A percentile compares a stretch with the other conserved stretches of the same genome.
phyloP scores from a whole-genome alignment of 1,284 basidiomycete species.

The Thecaphora thlaspeos region DNA sequence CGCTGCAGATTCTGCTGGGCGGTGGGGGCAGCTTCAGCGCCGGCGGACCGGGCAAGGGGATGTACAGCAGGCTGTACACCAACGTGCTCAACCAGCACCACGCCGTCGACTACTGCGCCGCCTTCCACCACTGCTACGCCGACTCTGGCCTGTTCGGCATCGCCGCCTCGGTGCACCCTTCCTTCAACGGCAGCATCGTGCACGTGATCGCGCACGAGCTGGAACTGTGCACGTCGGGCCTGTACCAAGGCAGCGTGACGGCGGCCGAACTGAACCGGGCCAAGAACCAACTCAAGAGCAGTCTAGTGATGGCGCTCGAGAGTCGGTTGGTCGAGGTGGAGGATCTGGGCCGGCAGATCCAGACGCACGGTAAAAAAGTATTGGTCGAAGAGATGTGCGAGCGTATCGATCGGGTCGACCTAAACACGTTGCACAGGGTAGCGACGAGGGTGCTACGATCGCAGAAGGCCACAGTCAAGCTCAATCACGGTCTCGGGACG shows the following conservation, averaged over 20 bases:
- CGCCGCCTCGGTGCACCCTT: conserved; percentile 81
- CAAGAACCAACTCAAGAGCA: conserved; percentile 93
- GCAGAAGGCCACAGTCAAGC: conserved; percentile 8
- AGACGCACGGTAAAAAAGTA: conserved; percentile 86
- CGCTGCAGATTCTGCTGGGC: conserved; percentile 90
- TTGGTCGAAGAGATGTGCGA: conserved; percentile 87
- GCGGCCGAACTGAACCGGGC: conserved; percentile 75
- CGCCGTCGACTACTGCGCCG: conserved; percentile 92
- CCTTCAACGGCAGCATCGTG: conserved; percentile 68
- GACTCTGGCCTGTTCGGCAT: conserved; percentile 93
- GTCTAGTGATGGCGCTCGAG: conserved; percentile 92
- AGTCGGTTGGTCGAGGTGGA: conserved; percentile 74
- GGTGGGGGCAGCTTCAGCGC: conserved; percentile 95
- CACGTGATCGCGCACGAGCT: conserved; percentile 82
- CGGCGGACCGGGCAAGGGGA: conserved; percentile 95
- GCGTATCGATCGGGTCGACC: conserved; percentile 78
- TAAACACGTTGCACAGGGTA: conserved; percentile 71
- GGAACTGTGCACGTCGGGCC: conserved; percentile 58
- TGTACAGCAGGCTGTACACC: conserved; percentile 98
- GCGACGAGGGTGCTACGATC: conserved; percentile 69
- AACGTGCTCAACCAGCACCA: conserved; percentile 93
- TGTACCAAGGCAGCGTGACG: conserved; percentile 62
- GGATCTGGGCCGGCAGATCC: conserved; percentile 69
- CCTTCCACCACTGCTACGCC: conserved; percentile 96
- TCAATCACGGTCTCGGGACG: conserved; percentile 18